Evolutionary conservation across 768 basidiomycete genomes (phyloP).

Genomic region (Trametes coccinea): DNA sequence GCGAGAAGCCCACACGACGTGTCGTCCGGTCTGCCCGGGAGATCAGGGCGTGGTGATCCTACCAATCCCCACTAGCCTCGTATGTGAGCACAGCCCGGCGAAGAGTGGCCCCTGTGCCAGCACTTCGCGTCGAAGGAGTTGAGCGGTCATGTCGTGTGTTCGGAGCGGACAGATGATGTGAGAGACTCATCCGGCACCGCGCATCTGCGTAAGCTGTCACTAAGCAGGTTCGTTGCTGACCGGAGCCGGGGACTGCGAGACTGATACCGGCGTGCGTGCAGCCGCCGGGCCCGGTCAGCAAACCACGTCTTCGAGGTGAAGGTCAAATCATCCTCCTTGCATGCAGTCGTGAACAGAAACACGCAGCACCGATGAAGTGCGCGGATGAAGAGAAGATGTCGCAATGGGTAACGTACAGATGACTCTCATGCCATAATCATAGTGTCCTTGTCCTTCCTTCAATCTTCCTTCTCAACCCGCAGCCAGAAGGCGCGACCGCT

Average conservation of each 20-base stretch:
- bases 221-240: background rate
- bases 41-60: slow-evolving; percentile 7
- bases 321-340: background rate
- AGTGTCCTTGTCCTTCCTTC: slow-evolving; percentile 8
- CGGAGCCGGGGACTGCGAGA: background rate
- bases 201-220: background rate
- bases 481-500: slow-evolving; percentile 7
- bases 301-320: background rate
- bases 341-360: background rate
- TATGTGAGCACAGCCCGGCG: background rate
- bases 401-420: slow-evolving; percentile 9
- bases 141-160: background rate
- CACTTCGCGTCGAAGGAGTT: background rate
- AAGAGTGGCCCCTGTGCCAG: background rate
- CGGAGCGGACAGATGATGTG: background rate
- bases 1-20: background rate
- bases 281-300: background rate
- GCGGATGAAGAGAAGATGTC: slow-evolving; percentile 9
- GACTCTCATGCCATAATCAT: slow-evolving; percentile 20
- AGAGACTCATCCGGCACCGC: background rate
- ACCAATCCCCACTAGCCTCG: background rate
- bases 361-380: slow-evolving; percentile 6
- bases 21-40: slow-evolving; percentile 7
- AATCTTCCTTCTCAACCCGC: slow-evolving; percentile 3
- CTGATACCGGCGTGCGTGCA: background rate